Base-by-base conservation (phyloP, 495 filamentous ascomycete genomes). In the Penicillium silybi region DNA sequence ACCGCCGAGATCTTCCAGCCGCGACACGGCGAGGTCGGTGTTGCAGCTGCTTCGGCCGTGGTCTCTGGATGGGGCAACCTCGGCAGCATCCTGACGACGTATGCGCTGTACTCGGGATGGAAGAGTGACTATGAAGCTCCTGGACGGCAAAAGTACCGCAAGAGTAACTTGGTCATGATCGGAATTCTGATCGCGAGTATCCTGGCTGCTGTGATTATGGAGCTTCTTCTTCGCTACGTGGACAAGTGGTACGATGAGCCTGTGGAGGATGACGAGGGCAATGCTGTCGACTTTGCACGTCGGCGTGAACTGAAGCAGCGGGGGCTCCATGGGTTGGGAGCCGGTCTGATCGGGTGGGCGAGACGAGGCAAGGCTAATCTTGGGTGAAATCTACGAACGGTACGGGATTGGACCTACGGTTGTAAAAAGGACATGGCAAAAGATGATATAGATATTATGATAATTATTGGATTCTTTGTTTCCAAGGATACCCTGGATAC, bases 71-170 rank as follows among this genome's bases (percentile, higher is more conserved):
- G 90, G 41, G 90, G 90, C 0, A 96, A 96, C 58, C 71, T 92
- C 23, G 90, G 90, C 38, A 87, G 82, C 55, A 89, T 96, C 44
- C 74, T 88, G 57, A 95, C 89, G 27, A 96, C 90, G 0, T 95
- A 95, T 67, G 90, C 91, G 5, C 71, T 96, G 38, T 96, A 93
- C 59, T 85, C 85, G 0, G 90, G 90, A 13, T 96, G 90, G 90
- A 78, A 80, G 20, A 82, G 75, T 26, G 90, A 96, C 70, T 80
- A 79, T 16, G 73, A 75, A 32, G 72, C 72, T 0, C 71, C 71
- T 1, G 89, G 89, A 0, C 79, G 80, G 17, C 75, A 82, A 53
- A 86, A 87, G 68, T 96, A 87, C 64, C 79, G 89, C 19, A 85
- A 85, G 66, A 93, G 89, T 67, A 95, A 92, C 60, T 65, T 91